These are phyloP conservation scores for Amanita subjunquillea DNA, from an alignment of 768 basidiomycete species.

Conservation along the genomic window DNA sequence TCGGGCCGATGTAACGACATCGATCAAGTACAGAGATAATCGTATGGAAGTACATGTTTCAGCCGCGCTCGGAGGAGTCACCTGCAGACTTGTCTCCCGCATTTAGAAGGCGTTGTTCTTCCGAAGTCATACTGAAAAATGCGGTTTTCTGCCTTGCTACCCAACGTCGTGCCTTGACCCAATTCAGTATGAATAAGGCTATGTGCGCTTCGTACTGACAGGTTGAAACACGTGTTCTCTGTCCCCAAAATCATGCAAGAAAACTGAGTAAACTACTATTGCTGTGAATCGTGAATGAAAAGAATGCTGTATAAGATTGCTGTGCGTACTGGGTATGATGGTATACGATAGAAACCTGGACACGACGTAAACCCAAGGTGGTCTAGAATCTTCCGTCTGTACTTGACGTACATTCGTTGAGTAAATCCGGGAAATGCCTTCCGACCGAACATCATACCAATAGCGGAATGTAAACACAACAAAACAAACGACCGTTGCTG, in stretches of 20 bases:
- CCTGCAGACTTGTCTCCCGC: background rate
- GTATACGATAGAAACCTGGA: constrained; percentile 42
- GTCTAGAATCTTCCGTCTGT: constrained; percentile 36
- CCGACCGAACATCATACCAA: background rate
- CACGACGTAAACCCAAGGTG: constrained; percentile 49
- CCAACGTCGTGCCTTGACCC: constrained; percentile 48
- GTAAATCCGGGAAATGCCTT: background rate
- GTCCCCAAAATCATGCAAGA: constrained; percentile 62
- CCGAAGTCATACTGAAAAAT: constrained; percentile 50
- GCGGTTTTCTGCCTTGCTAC: constrained; percentile 32
- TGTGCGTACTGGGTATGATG: constrained; percentile 38
- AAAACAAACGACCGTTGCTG: background rate
- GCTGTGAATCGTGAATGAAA: constrained; percentile 22
- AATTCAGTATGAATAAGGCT: background rate
- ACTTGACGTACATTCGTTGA: background rate
- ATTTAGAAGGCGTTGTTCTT: constrained; percentile 34
- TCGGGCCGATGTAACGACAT: background rate
- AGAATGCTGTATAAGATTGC: background rate
- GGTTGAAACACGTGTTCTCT: constrained; percentile 62
- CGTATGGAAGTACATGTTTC: background rate
- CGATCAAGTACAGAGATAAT: background rate
- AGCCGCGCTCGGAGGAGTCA: no score
- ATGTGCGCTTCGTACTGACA: constrained; percentile 23
- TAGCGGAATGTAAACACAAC: background rate
- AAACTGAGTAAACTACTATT: constrained; percentile 43